These are phyloP conservation scores for Penicillium brevicompactum DNA, from an alignment of 2,329 filamentous ascomycete species.

Conservation along the genomic window DNA sequence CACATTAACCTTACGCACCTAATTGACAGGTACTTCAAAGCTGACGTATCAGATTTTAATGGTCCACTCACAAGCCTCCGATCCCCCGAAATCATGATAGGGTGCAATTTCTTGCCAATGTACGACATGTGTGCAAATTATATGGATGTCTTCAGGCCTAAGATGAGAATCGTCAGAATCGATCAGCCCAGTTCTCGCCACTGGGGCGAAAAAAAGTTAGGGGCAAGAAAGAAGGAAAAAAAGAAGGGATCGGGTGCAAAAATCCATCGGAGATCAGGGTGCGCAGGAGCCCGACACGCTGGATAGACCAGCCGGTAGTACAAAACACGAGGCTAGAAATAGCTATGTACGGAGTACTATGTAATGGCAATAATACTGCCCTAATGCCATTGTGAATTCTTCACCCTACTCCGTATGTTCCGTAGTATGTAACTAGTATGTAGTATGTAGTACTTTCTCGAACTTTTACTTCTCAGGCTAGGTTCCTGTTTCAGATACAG, in stretches of 20 bases:
- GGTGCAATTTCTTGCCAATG: conserved; percentile 1
- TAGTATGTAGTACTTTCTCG: background rate
- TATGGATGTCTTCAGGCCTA: background rate
- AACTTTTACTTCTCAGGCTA: background rate
- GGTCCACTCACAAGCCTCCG: background rate
- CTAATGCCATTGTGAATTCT: background rate
- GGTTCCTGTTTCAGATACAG: conserved; percentile 6
- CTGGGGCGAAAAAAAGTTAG: background rate
- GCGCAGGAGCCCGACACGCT: conserved; percentile 3
- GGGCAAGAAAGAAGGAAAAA: background rate
- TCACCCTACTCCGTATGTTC: too few relatives aligned
- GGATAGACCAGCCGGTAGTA: conserved; percentile 5
- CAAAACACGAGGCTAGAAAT: conserved; percentile 11
- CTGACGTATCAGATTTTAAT: background rate
- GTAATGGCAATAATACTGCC: background rate
- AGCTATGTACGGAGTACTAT: background rate
- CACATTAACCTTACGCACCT: background rate
- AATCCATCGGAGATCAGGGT: background rate
- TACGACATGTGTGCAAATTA: background rate
- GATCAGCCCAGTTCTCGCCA: background rate
- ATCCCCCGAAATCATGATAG: conserved; percentile 4
- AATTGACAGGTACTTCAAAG: background rate
- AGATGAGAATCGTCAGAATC: too few relatives aligned
- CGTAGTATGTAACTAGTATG: too few relatives aligned
- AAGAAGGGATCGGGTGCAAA: background rate